Evolutionary conservation across 176 grass and related monocot species (phyloP).

Genomic region (Phragmites australis): DNA sequence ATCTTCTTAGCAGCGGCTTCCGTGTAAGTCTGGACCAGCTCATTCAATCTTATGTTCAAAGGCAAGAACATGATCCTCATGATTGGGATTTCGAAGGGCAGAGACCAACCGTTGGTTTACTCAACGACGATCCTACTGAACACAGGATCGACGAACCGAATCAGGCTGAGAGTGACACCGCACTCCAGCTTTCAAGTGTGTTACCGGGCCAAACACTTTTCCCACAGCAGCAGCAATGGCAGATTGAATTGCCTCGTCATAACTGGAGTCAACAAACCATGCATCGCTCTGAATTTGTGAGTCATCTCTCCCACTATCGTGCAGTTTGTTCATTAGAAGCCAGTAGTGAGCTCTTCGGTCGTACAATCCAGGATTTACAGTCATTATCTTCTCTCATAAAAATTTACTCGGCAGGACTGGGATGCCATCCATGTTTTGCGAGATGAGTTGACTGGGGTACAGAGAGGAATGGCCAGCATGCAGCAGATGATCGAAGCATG

Average conservation of each 20-base stretch:
- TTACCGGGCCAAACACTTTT: conserved; percentile 34
- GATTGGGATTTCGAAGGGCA: conserved; percentile 55
- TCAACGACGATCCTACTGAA: conserved; percentile 35
- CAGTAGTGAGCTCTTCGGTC: background rate
- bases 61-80: conserved; percentile 55
- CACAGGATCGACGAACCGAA: conserved; percentile 22
- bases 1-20: conserved; percentile 85
- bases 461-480: conserved; percentile 71
- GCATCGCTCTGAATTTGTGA: conserved; percentile 51
- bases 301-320: background rate
- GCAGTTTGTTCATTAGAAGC: background rate
- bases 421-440: conserved; percentile 75
- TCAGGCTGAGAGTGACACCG: conserved; percentile 18
- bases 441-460: conserved; percentile 66
- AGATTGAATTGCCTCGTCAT: conserved; percentile 39
- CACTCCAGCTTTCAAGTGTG: conserved; percentile 25
- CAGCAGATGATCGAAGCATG: conserved; percentile 77
- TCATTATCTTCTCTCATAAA: background rate
- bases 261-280: conserved; percentile 56
- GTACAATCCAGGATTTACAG: background rate
- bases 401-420: conserved; percentile 54
- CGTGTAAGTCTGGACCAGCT: conserved; percentile 81
- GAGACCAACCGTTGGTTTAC: conserved; percentile 1
- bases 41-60: conserved; percentile 75
- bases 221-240: conserved; percentile 53